A percentile compares a stretch with the other conserved stretches of the same genome.
Conservation (phyloP, 2,329 filamentous ascomycete species). For the Ophiostoma sp. region DNA sequence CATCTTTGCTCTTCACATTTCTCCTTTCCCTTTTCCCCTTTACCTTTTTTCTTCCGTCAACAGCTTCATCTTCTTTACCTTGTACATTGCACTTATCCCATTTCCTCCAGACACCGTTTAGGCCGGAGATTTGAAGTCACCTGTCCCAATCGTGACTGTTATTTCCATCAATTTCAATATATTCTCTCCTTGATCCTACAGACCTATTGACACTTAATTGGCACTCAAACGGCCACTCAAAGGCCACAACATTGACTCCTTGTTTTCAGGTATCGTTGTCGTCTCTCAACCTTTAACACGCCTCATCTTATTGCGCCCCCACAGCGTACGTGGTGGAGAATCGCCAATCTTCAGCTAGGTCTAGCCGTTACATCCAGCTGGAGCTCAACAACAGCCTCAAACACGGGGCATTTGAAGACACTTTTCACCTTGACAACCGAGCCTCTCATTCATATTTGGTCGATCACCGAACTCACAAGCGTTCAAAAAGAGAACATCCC, state of each 20-base stretch:
- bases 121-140: not conserved
- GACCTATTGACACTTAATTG: not conserved
- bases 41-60: not conserved
- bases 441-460: not conserved
- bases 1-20: not conserved
- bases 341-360: slow-evolving; percentile 5
- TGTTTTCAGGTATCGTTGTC: not conserved
- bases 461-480: not conserved
- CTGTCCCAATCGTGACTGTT: not conserved
- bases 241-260: not conserved
- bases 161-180: slow-evolving; percentile 1
- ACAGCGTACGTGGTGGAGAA: not conserved
- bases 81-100: not conserved
- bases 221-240: not conserved
- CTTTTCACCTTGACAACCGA: not conserved
- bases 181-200: not conserved
- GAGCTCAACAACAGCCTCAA: not conserved
- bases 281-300: not conserved
- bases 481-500: not conserved
- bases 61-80: not conserved
- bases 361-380: not conserved
- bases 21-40: not conserved
- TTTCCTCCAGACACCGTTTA: not conserved
- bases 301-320: not conserved
- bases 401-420: not conserved